A percentile compares a stretch with the other conserved stretches of the same genome.
Evolutionary conservation across 1,284 basidiomycete species (phyloP).

Genomic region (Ustilago cynodontis): DNA sequence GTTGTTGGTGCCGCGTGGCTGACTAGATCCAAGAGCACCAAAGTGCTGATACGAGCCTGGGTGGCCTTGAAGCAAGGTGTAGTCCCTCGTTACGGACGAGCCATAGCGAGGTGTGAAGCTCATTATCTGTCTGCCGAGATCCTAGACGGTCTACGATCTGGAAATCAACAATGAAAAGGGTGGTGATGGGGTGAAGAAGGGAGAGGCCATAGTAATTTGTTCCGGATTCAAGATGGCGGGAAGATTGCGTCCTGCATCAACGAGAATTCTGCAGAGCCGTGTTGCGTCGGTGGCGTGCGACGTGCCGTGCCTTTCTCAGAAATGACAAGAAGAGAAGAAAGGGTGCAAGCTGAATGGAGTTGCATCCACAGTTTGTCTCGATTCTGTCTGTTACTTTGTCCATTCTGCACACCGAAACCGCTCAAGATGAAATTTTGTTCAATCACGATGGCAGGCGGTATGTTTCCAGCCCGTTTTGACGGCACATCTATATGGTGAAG

Average conservation of each 20-base stretch:
- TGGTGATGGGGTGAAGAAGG: neutral
- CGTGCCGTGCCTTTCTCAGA: neutral
- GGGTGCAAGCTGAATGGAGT: neutral
- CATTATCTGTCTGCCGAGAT: constrained; percentile 23
- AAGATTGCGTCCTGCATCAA: neutral
- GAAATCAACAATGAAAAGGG: neutral
- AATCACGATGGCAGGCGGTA: too few relatives aligned
- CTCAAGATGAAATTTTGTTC: constrained; percentile 2
- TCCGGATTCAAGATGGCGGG: neutral
- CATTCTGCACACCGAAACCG: neutral
- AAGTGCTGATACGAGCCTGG: constrained; percentile 51
- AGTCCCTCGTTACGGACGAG: constrained; percentile 52
- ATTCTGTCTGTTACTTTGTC: neutral
- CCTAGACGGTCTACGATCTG: neutral
- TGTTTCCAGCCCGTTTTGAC: too few relatives aligned
- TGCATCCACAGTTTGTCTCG: neutral
- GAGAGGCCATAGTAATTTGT: too few relatives aligned
- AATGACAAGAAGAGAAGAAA: too few relatives aligned
- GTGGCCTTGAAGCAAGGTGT: constrained; percentile 49
- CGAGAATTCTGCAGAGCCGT: neutral
- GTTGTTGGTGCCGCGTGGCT: constrained; percentile 9
- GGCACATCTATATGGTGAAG: too few relatives aligned
- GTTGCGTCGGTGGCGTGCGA: constrained; percentile 6
- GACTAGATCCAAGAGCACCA: constrained; percentile 22
- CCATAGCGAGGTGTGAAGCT: constrained; percentile 54